Conservation (phyloP, 768 basidiomycete species). For the Serendipita vermifera region DNA sequence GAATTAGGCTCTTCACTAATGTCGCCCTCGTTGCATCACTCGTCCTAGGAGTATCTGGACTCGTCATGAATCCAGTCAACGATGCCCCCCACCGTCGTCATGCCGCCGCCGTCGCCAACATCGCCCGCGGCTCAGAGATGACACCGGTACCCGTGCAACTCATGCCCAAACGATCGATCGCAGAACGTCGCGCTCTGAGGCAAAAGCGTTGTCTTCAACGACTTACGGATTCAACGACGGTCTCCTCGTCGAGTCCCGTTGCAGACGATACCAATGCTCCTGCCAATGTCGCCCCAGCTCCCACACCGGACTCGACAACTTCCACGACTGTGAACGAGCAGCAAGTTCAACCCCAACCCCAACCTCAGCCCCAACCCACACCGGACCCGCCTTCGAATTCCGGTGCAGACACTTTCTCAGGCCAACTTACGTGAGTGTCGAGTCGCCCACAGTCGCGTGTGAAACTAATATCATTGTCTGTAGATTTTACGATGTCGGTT, state of each 20-base stretch:
- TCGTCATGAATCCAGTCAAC: no score
- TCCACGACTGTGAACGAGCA: constrained; percentile 15
- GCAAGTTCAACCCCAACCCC: constrained; percentile 11
- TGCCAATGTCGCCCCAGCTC: constrained; percentile 13
- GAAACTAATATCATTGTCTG: constrained; percentile 21
- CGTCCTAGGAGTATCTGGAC: no score
- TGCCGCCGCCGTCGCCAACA: background rate
- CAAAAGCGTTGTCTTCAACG: constrained; percentile 19
- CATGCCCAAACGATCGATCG: background rate
- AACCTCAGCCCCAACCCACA: constrained; percentile 7
- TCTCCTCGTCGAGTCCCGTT: constrained; percentile 12
- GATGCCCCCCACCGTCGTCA: constrained; percentile 6
- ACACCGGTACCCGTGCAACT: background rate
- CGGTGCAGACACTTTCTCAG: constrained; percentile 18
- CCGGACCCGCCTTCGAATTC: constrained; percentile 13
- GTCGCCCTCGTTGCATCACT: no score
- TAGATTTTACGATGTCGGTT: constrained; percentile 47
- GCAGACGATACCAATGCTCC: constrained; percentile 13
- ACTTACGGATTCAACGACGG: constrained; percentile 9
- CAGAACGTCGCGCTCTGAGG: background rate
- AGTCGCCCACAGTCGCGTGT: constrained; percentile 31
- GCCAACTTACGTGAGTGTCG: constrained; percentile 38
- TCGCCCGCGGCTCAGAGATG: background rate
- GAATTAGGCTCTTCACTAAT: no score
- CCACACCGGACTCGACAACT: constrained; percentile 13